Conservation (phyloP, 2,329 filamentous ascomycete species). For the Metarhizium sp. region DNA sequence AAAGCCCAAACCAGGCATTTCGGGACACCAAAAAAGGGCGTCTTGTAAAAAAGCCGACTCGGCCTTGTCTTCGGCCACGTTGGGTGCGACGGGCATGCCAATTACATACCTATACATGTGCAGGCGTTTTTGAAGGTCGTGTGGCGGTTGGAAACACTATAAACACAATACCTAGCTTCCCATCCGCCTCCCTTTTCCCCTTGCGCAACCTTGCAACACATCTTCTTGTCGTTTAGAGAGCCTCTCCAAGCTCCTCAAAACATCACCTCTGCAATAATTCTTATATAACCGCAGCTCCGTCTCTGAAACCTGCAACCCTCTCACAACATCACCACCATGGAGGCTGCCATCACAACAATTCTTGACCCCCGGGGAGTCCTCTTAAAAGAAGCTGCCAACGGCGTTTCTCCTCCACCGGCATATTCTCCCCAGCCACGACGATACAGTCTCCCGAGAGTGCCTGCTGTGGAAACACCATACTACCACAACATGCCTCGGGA, state of each 20-base stretch:
- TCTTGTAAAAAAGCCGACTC: too few relatives aligned
- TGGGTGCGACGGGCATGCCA: neutral
- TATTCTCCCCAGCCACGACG: constrained; percentile 16
- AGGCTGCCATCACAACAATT: neutral
- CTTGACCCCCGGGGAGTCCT: neutral
- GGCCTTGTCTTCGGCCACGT: neutral
- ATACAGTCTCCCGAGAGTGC: neutral
- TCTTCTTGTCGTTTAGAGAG: too few relatives aligned
- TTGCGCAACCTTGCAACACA: too few relatives aligned
- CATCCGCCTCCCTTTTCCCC: too few relatives aligned
- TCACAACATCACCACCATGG: constrained; percentile 1
- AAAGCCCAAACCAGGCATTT: too few relatives aligned
- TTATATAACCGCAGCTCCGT: too few relatives aligned
- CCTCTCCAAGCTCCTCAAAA: too few relatives aligned
- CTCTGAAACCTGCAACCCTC: too few relatives aligned
- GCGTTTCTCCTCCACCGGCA: constrained; percentile 18
- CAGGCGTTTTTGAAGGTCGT: neutral
- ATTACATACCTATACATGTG: neutral
- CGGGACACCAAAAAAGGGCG: too few relatives aligned
- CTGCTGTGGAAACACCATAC: neutral
- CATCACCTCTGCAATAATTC: too few relatives aligned
- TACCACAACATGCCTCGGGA: neutral
- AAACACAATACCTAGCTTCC: too few relatives aligned
- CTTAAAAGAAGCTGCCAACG: constrained; percentile 12
- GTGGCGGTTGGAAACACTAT: neutral